phyloP scores from a whole-genome alignment of 805 yeast species.

The Zygosaccharomyces rouxii region DNA sequence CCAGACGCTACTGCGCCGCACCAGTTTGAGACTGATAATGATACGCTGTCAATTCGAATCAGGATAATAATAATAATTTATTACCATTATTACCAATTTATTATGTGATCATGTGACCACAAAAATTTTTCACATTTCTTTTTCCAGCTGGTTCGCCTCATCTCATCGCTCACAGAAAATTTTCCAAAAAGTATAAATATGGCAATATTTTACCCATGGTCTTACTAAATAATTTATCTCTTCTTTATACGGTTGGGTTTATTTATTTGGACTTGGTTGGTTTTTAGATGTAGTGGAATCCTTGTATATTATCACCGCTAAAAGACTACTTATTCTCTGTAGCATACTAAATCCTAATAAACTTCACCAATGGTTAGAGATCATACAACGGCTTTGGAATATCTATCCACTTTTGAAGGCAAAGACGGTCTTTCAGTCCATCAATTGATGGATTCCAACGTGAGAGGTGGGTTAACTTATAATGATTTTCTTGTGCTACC shows the following conservation, averaged over 20 bases:
- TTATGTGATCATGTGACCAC: neutral
- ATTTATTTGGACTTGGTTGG: constrained; percentile 7
- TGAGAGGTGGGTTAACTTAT: constrained; percentile 95
- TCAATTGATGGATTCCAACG: constrained; percentile 81
- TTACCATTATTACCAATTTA: neutral
- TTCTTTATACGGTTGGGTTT: constrained; percentile 5
- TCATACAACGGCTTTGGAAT: constrained; percentile 59
- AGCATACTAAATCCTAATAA: neutral
- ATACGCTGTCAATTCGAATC: too few species aligned
- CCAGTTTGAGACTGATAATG: too few species aligned
- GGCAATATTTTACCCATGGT: constrained; percentile 5
- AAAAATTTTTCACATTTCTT: constrained; percentile 20
- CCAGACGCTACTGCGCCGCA: too few species aligned
- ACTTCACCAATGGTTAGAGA: constrained; percentile 33
- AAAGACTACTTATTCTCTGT: neutral
- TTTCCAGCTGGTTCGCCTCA: neutral
- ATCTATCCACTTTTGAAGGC: constrained; percentile 57
- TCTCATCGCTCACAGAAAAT: constrained; percentile 12
- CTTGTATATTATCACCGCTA: neutral
- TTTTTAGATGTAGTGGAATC: constrained; percentile 10
- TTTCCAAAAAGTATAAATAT: constrained; percentile 14
- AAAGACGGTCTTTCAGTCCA: constrained; percentile 84
- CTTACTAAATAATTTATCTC: neutral
- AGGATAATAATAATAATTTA: too few species aligned
- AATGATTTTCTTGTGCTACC: constrained; percentile 94